Evolutionary conservation across 1,284 basidiomycete genomes (phyloP), one percentile per base, ranked within the genome.

Genomic region (Porogramme epimiltina): DNA sequence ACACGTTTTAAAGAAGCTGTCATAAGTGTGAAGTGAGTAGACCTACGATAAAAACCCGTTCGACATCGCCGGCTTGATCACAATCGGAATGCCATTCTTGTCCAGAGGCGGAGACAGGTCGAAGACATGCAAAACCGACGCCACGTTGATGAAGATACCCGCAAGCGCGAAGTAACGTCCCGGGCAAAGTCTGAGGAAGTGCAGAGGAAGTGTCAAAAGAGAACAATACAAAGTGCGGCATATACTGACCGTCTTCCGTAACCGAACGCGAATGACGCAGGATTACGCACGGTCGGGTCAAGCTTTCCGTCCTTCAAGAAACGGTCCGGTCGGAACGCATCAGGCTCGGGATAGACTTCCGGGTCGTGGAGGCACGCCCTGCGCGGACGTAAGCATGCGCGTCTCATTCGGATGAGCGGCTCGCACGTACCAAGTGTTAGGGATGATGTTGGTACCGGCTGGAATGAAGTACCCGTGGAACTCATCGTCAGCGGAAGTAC

Each of bases 251-350:
- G 52, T n/a, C 70, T 52, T 15, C 72, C 72, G 36, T 54, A 72
- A 3, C 69, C 72, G 50, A 70, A 73, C 1, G 61, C 57, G 10
- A 61, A 54, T 4, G 56, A 51, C 15, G 45, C 40, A 6, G 70
- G 69, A 50, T 68, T 63, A 43, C 54, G 51, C 5, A 66, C 56
- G 1, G 60, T n/a, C n/a, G n/a, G 60, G 44, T 68, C 57, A 10
- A 71, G 58, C 40, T 67, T 62, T 2, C 69, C 70, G 31, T 67
- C 59, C 40, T 60, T 62, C 16, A 74, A 47, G 53, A 63, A 73
- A 1, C 71, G 64, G 16, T 66, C 67, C 1, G 73, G 73, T 13
- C 59, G 60, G 54, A 73, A 75, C 16, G 51, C 47, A 6, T 61
- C 37, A 0, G 73, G 70, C 11, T 73, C 55, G 2, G 61, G 51